Evolutionary conservation across 2,329 filamentous ascomycete genomes (phyloP).

Genomic region (Fusarium heterosporum): DNA sequence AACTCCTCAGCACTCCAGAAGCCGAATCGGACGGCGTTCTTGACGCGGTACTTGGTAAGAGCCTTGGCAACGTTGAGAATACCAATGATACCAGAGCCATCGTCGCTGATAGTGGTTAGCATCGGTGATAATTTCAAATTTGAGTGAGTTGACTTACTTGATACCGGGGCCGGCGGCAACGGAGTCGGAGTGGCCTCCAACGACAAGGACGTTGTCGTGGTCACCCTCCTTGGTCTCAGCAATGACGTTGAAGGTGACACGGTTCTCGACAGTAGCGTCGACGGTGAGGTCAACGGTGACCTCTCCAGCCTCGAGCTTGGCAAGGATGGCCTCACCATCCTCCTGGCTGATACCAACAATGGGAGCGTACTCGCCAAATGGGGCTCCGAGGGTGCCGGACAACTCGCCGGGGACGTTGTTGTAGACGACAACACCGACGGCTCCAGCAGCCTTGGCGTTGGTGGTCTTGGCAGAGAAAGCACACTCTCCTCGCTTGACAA

Average conservation of each 20-base stretch:
- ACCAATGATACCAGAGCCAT: constrained; percentile 66
- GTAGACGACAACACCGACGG: constrained; percentile 68
- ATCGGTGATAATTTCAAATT: not conserved
- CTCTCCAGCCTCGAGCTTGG: constrained; percentile 48
- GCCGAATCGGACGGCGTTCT: constrained; percentile 62
- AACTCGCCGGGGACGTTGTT: constrained; percentile 67
- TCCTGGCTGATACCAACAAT: constrained; percentile 64
- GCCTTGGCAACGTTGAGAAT: constrained; percentile 60
- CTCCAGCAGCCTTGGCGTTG: constrained; percentile 67
- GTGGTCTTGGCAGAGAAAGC: constrained; percentile 68
- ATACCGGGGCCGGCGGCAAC: constrained; percentile 66
- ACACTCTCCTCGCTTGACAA: constrained; percentile 70
- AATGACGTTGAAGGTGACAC: constrained; percentile 63
- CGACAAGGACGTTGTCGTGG: constrained; percentile 60
- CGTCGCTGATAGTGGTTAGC: constrained; percentile 55
- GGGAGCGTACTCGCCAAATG: constrained; percentile 60
- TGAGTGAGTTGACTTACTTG: constrained; percentile 55
- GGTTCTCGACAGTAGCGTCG: constrained; percentile 61
- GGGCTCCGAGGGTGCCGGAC: constrained; percentile 66
- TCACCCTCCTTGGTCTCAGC: constrained; percentile 63
- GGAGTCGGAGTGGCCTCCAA: constrained; percentile 62
- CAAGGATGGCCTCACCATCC: constrained; percentile 54
- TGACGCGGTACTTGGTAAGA: constrained; percentile 57
- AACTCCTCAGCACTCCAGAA: constrained; percentile 67
- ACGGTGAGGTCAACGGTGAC: constrained; percentile 54